Evolutionary conservation across 306 rosid genomes (phyloP).

Genomic region (Castanospermum australe): DNA sequence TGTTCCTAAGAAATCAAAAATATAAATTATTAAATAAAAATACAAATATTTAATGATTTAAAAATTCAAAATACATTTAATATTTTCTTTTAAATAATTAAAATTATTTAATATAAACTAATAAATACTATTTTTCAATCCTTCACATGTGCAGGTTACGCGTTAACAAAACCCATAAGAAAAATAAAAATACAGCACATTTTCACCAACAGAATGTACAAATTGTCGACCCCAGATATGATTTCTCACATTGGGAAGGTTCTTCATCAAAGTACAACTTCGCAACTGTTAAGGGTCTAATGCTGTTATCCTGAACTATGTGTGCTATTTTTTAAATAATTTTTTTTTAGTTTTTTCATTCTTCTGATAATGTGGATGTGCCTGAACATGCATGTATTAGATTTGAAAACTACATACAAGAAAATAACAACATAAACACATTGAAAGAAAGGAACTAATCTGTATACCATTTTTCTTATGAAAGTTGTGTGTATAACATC

Average conservation of each 20-base stretch:
- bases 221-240: not conserved
- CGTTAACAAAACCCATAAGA: too few species aligned
- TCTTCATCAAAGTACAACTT: not conserved
- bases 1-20: too few species aligned
- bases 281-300: not conserved
- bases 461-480: conserved; percentile 54
- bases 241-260: not conserved
- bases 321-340: not conserved
- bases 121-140: too few species aligned
- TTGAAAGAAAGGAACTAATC: conserved; percentile 39
- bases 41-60: too few species aligned
- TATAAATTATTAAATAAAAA: too few species aligned
- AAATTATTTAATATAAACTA: too few species aligned
- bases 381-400: not conserved
- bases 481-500: conserved; percentile 52
- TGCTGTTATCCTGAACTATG: not conserved
- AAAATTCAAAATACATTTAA: too few species aligned
- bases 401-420: conserved; percentile 1
- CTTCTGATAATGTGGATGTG: conserved; percentile 1
- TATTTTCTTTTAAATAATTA: too few species aligned
- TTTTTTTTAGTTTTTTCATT: not conserved
- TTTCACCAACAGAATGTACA: not conserved
- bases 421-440: not conserved
- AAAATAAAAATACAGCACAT: not conserved
- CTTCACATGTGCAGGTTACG: too few species aligned